Base-by-base conservation (phyloP, 495 filamentous ascomycete species). In the Penicillium coffeae region DNA sequence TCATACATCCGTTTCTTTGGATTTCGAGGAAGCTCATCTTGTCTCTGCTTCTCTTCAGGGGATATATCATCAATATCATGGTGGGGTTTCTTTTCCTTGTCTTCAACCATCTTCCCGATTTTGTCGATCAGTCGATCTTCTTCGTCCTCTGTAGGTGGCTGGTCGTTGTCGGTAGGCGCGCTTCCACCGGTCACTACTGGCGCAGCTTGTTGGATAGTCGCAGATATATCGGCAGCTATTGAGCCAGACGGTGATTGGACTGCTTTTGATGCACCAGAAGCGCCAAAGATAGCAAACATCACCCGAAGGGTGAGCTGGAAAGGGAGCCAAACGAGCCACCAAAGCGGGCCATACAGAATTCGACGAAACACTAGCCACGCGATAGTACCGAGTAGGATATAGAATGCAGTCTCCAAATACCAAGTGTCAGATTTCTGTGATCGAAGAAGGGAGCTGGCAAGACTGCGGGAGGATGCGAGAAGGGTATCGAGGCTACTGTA, bases 381-480 rank as follows among this genome's bases (percentile, higher is more conserved):
- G 25, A 95, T 81, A 5, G 87, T 96, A 2, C 68, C 76, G 12
- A 87, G 33, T 8, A 97, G 76, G 38, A 97, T 68, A 55, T 89
- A 90, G 53, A 97, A 84, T 0, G 91, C 84, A 15, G 85, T 91
- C 66, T 89, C 83, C 21, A 96, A 77, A 57, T 99, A 99, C 93
- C 93, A 99, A 3, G 89, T 93, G 65, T 97, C 93, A 34, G 85
- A 90, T 71, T 96, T 96, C 59, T 91, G 88, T 22, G 87, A 90
- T 55, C 81, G 81, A 27, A 96, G 72, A 38, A 99, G 71, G 19
- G 87, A 88, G 13, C 79, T 80, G 9, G 96, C 79, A 13, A 99
- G 78, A 48, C 80, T 85, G 47, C 83, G 78, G 15, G 85, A 87
- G 30, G 77, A 84, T 1, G 80, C 71, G 20, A 99, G 71, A 46